Conservation (phyloP, 2,329 filamentous ascomycete species). For the Aspergillus fischeri region DNA sequence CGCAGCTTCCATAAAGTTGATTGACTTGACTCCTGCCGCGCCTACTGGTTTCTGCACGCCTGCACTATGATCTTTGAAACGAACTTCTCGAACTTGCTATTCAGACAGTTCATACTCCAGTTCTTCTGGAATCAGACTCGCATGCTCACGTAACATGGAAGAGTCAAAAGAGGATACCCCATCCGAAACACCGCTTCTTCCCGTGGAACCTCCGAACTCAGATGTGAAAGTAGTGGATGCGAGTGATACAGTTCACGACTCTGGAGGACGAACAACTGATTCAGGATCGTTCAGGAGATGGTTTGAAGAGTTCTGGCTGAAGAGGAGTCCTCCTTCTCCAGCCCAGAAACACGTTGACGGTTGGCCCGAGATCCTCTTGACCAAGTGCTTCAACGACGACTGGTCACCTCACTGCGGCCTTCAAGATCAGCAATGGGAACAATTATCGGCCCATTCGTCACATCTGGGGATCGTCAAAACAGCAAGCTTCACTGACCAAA, state of each 20-base stretch:
- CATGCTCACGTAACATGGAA: conserved; percentile 6
- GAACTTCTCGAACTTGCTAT: background rate
- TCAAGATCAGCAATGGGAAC: conserved; percentile 47
- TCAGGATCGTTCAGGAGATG: conserved; percentile 34
- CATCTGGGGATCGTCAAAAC: conserved; percentile 80
- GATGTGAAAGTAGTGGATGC: conserved; percentile 3
- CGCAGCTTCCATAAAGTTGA: background rate
- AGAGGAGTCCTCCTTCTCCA: conserved; percentile 18
- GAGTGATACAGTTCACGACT: background rate
- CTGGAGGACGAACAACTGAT: background rate
- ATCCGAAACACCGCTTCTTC: background rate
- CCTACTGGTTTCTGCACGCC: background rate
- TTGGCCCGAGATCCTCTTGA: conserved; percentile 29
- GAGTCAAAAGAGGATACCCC: conserved; percentile 7
- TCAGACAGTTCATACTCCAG: background rate
- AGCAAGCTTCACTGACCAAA: conserved; percentile 71
- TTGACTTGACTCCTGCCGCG: background rate
- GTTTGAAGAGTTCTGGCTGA: conserved; percentile 34
- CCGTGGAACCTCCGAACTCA: conserved; percentile 1
- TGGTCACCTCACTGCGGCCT: conserved; percentile 17
- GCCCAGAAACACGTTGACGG: conserved; percentile 31
- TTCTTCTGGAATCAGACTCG: background rate
- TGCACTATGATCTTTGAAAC: background rate
- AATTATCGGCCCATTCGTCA: conserved; percentile 71
- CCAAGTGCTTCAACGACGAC: conserved; percentile 10